Conservation (phyloP, 2,329 filamentous ascomycete species). For the Pestalotiopsis sp. region DNA sequence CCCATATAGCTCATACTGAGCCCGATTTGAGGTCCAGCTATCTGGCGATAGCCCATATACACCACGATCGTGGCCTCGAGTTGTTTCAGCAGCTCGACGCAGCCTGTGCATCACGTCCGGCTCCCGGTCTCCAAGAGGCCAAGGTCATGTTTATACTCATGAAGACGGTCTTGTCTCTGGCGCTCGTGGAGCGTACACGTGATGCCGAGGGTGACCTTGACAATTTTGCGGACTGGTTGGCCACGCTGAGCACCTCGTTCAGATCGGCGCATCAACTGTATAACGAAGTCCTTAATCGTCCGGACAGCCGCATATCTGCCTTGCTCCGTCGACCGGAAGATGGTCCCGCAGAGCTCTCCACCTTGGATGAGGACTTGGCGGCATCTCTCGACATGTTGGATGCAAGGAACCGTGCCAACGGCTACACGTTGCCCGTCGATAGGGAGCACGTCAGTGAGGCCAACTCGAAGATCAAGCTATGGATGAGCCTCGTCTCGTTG, state of each 20-base stretch:
- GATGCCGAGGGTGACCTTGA: background rate
- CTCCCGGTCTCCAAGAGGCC: background rate
- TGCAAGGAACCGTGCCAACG: background rate
- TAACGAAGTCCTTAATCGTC: background rate
- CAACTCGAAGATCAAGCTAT: background rate
- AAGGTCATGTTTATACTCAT: background rate
- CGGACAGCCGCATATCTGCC: background rate
- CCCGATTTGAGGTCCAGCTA: background rate
- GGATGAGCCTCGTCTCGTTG: background rate
- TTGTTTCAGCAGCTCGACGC: background rate
- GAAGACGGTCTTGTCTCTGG: background rate
- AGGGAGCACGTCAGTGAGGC: background rate
- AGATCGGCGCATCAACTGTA: background rate
- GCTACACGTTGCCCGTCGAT: background rate
- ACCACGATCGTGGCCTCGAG: background rate
- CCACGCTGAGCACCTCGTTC: background rate
- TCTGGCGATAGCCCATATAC: background rate
- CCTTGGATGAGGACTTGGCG: background rate
- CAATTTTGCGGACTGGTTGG: background rate
- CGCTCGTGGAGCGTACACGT: background rate
- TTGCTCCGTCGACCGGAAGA: background rate
- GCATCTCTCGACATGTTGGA: background rate
- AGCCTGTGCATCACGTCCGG: background rate
- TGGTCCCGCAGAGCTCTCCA: background rate
- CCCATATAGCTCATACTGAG: background rate